Base-by-base conservation (phyloP, 2,329 filamentous ascomycete genomes). In the Purpureocillium takamizusanense region DNA sequence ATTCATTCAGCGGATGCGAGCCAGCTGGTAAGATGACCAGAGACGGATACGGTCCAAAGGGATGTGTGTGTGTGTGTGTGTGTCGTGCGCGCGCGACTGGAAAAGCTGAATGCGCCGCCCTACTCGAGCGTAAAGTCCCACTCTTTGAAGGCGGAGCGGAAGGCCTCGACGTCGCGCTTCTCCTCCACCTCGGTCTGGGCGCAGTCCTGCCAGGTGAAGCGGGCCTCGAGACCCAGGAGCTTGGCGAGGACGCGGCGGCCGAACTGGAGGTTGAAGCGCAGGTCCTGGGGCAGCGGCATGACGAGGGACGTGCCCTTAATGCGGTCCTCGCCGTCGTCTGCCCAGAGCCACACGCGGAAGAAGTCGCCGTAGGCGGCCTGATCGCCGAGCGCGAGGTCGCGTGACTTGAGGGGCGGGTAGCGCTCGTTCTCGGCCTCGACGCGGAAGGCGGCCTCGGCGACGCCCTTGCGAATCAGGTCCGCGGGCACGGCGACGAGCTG, bases 231-330 rank as follows among this genome's bases (percentile, higher is more conserved):
- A 3, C 79, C 77, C 36, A 98, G 68, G 37, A 98, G 66, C 62
- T 95, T 95, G 1, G 87, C 90, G 57, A 97, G 67, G 4, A 95
- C 92, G 33, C 80, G 78, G 31, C 94, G 74, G 4, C 86, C 88
- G 53, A 94, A 97, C 55, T 97, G 90, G 33, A 95, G 63, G 55
- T 95, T 88, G 56, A 98, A 97, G 12, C 83, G 76, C 46, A 83
- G 75, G 14, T 76, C 78, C 18, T 78, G 66, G 42, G 81, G 75
- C 8, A 95, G 71, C 7, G 78, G 78, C 65, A 97, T 76, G 38
- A 89, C 71, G 41, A 95, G 67, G 40, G 78, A 80, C 43, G 59
- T 62, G 45, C 84, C 78, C 54, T 76, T 70, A 46, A 78, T 72
- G 38, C 54, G 60, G 51, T 68, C 65, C 49, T 76, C 63, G 42